phyloP scores from a whole-genome alignment of 2,329 filamentous ascomycete genomes.

The Fusarium anthophilum region DNA sequence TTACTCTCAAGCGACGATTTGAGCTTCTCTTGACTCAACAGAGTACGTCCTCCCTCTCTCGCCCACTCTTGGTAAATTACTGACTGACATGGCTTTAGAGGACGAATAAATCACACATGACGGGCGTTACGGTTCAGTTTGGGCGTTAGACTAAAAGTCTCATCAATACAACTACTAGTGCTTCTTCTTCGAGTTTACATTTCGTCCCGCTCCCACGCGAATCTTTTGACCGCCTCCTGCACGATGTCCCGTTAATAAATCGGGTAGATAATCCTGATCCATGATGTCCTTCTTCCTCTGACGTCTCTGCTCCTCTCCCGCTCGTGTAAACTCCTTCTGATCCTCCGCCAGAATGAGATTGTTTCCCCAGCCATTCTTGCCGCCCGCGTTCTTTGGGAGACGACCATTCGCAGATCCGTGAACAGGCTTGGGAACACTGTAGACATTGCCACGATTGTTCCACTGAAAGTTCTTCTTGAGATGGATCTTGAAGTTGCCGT shows the following conservation, averaged over 20 bases:
- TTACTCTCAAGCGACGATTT: conserved; percentile 94
- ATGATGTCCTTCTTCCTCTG: conserved; percentile 82
- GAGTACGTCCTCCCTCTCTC: conserved; percentile 51
- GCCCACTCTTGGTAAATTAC: fast-evolving
- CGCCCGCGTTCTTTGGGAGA: conserved; percentile 72
- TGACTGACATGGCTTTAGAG: conserved; percentile 27
- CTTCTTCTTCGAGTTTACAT: conserved; percentile 82
- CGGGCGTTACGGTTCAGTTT: conserved; percentile 33
- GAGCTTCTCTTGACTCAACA: conserved; percentile 86
- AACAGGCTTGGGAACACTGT: conserved; percentile 90
- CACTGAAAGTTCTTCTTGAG: conserved; percentile 96
- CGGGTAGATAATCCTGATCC: conserved; percentile 93
- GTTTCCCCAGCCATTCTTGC: conserved; percentile 87
- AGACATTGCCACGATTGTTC: conserved; percentile 93
- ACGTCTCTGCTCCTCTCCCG: conserved; percentile 70
- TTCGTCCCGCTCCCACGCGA: conserved; percentile 84
- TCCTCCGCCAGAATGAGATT: conserved; percentile 90
- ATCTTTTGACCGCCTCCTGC: conserved; percentile 71
- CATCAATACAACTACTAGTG: conserved; percentile 47
- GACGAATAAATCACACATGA: conserved; percentile 27
- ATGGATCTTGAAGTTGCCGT: conserved; percentile 84
- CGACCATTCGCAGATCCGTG: conserved; percentile 84
- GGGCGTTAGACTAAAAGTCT: conserved; percentile 31
- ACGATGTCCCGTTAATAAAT: conserved; percentile 83
- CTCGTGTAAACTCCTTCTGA: conserved; percentile 87